These are phyloP conservation scores for Fusarium cicatricum DNA, from an alignment of 2,329 filamentous ascomycete genomes.

Conservation along the genomic window DNA sequence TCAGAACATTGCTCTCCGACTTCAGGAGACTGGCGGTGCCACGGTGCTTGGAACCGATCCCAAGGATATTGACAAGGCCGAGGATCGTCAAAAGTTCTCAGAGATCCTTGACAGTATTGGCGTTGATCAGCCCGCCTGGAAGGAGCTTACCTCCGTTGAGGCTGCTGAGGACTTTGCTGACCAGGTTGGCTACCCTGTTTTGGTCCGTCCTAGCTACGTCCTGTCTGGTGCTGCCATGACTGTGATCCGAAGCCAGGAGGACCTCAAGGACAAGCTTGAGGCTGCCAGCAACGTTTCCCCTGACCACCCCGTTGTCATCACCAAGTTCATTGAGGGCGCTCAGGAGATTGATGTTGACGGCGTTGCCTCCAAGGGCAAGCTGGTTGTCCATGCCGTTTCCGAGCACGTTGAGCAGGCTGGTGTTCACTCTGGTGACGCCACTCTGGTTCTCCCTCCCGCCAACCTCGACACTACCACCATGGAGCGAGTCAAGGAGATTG, in stretches of 20 bases:
- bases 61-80: slow-evolving; percentile 94
- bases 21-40: slow-evolving; percentile 90
- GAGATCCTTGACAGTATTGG: slow-evolving; percentile 96
- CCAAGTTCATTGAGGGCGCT: slow-evolving; percentile 96
- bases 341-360: slow-evolving; percentile 97
- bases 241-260: slow-evolving; percentile 86
- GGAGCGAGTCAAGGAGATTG: slow-evolving; percentile 92
- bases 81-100: slow-evolving; percentile 98
- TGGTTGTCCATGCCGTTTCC: slow-evolving; percentile 90
- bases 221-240: slow-evolving; percentile 99
- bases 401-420: slow-evolving; percentile 98
- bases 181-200: slow-evolving; percentile 88
- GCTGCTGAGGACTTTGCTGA: slow-evolving; percentile 89
- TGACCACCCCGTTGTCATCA: slow-evolving; percentile 97
- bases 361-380: slow-evolving; percentile 84
- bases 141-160: slow-evolving; percentile 88
- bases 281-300: slow-evolving; percentile 91
- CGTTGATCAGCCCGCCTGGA: slow-evolving; percentile 97
- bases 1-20: slow-evolving; percentile 94
- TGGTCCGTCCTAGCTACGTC: slow-evolving; percentile 94
- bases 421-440: slow-evolving; percentile 98
- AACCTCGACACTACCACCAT: slow-evolving; percentile 80
- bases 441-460: slow-evolving; percentile 87
- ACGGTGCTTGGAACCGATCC: slow-evolving; percentile 94
- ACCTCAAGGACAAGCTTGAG: slow-evolving; percentile 93